These are phyloP conservation scores for Dipteronia sinensis DNA, from an alignment of 345 rosid genomes.

Conservation along the genomic window DNA sequence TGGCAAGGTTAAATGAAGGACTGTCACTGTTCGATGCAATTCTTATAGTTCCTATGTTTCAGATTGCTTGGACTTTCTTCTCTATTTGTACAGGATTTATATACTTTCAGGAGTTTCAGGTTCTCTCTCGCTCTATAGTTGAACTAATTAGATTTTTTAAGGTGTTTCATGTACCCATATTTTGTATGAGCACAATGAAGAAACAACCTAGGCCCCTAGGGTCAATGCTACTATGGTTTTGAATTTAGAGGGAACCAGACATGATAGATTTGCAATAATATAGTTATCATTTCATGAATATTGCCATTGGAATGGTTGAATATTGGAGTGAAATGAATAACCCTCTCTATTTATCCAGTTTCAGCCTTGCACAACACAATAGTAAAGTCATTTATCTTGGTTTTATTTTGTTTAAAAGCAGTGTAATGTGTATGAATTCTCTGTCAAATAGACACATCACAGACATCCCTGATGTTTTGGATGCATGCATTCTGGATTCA, in stretches of 20 bases:
- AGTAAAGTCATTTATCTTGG: background rate
- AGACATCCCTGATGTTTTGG: slow-evolving; percentile 5
- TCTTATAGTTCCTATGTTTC: slow-evolving; percentile 99
- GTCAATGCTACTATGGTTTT: background rate
- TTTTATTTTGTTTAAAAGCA: background rate
- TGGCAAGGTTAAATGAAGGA: slow-evolving; percentile 97
- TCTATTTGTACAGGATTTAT: slow-evolving; percentile 98
- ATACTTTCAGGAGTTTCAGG: slow-evolving; percentile 99
- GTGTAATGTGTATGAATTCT: background rate
- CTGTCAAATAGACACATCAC: background rate
- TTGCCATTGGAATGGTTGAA: background rate
- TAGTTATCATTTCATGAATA: background rate
- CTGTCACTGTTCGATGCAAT: slow-evolving; percentile 90
- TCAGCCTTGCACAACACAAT: background rate
- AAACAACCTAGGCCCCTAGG: background rate
- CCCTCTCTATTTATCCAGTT: background rate
- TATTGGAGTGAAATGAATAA: background rate
- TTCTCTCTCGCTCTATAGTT: slow-evolving; percentile 25
- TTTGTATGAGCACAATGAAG: background rate
- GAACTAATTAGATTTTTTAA: background rate
- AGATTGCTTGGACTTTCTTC: slow-evolving; percentile 99
- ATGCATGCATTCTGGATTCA: background rate
- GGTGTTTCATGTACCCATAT: background rate
- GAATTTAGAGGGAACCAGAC: background rate
- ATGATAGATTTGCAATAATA: background rate